A percentile compares a stretch with the other conserved stretches of the same genome.
phyloP scores from a whole-genome alignment of 208 protist species.

The Acanthamoeba divionensis region DNA sequence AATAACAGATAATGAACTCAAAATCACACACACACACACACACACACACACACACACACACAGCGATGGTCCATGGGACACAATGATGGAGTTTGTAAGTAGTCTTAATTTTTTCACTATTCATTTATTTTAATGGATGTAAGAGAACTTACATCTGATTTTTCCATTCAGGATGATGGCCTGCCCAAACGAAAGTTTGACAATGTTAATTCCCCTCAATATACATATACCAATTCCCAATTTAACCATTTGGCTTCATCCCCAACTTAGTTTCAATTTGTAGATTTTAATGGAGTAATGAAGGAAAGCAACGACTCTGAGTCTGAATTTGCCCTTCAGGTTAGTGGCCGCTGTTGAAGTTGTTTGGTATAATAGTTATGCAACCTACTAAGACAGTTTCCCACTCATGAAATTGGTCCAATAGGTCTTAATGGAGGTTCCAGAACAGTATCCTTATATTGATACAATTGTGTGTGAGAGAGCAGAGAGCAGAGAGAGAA shows the following conservation, averaged over 20 bases:
- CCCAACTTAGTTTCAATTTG: background rate
- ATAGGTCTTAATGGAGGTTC: background rate
- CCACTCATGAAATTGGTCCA: background rate
- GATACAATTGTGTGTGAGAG: too few relatives aligned
- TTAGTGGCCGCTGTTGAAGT: too few relatives aligned
- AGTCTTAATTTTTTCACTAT: background rate
- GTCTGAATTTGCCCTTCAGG: background rate
- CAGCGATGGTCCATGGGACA: background rate
- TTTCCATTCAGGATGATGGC: background rate
- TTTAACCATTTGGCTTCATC: background rate
- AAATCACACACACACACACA: background rate
- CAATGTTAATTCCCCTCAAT: background rate
- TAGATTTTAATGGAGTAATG: background rate
- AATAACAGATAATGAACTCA: background rate
- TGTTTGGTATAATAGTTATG: too few relatives aligned
- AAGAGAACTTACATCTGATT: background rate
- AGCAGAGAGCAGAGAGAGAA: too few relatives aligned
- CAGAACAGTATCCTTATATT: background rate
- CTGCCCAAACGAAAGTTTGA: background rate
- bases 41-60: background rate
- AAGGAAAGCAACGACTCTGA: background rate
- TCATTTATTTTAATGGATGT: background rate
- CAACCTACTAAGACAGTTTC: too few relatives aligned
- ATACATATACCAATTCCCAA: background rate
- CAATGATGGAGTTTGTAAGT: background rate